Evolutionary conservation across 2,329 filamentous ascomycete genomes (phyloP).

Genomic region (Fusarium sp.): DNA sequence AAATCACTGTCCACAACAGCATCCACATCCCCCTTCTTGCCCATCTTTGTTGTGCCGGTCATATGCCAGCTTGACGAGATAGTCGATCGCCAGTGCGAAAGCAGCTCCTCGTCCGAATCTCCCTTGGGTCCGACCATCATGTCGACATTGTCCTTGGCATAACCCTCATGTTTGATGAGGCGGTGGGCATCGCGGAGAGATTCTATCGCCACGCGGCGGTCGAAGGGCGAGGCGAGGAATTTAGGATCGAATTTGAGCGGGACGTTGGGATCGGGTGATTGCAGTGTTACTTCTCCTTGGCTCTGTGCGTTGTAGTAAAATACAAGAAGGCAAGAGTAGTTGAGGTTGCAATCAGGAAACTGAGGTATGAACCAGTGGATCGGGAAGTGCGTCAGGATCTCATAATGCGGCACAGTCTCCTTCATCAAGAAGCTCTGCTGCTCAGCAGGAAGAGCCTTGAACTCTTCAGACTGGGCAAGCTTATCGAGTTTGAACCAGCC

Average conservation of each 20-base stretch:
- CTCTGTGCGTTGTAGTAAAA: constrained; percentile 68
- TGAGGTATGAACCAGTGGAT: constrained; percentile 59
- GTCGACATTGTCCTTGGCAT: constrained; percentile 59
- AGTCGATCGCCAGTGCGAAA: constrained; percentile 59
- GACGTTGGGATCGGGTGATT: constrained; percentile 64
- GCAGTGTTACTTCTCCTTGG: constrained; percentile 64
- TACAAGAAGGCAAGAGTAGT: constrained; percentile 59
- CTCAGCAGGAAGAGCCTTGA: constrained; percentile 60
- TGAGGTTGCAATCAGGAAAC: constrained; percentile 53
- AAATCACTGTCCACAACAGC: constrained; percentile 61
- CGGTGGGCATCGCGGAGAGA: constrained; percentile 59
- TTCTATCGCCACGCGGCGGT: constrained; percentile 64
- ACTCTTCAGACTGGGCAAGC: constrained; percentile 60
- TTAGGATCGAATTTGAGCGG: constrained; percentile 67
- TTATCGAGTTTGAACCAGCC: constrained; percentile 61
- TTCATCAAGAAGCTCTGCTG: constrained; percentile 60
- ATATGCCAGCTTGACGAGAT: constrained; percentile 66
- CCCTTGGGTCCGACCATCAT: constrained; percentile 59
- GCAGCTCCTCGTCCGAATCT: constrained; percentile 67
- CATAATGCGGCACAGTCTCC: constrained; percentile 69
- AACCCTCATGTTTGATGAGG: constrained; percentile 57
- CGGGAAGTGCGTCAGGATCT: constrained; percentile 64
- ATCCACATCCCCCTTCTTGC: constrained; percentile 56
- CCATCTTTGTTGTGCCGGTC: constrained; percentile 71
- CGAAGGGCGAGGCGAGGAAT: constrained; percentile 67